Conservation (phyloP, 1,139 yeast genomes). For the Arxiozyma heterogenica region DNA sequence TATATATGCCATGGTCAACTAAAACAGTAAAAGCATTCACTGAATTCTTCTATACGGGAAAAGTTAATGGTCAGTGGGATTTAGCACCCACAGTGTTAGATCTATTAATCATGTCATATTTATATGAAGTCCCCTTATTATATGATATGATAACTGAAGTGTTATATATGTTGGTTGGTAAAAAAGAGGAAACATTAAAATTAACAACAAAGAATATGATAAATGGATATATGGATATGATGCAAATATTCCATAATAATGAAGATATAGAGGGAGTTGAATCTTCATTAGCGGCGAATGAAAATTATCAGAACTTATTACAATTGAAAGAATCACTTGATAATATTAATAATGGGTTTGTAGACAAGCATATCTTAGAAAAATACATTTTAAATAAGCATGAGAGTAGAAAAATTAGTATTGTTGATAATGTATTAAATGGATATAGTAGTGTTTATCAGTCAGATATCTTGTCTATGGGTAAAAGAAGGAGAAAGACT, state of each 20-base stretch:
- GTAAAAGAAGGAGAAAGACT: not conserved
- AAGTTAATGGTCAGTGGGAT: slow-evolving; percentile 64
- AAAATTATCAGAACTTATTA: slow-evolving; percentile 17
- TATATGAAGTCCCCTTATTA: slow-evolving; percentile 56
- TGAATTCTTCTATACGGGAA: slow-evolving; percentile 70
- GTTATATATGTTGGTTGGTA: slow-evolving; percentile 57
- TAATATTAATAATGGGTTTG: slow-evolving; percentile 52
- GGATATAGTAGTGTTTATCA: not conserved
- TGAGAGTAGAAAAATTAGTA: slow-evolving; percentile 2
- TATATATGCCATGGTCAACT: slow-evolving; percentile 60
- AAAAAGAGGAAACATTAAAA: slow-evolving; percentile 48
- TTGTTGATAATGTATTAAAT: slow-evolving; percentile 3
- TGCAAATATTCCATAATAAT: slow-evolving; percentile 17
- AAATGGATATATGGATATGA: slow-evolving; percentile 15
- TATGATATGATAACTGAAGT: slow-evolving; percentile 62
- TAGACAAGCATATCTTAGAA: slow-evolving; percentile 48
- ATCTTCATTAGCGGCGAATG: slow-evolving; percentile 31
- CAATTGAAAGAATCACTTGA: slow-evolving; percentile 26
- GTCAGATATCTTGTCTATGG: not conserved
- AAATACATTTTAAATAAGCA: slow-evolving; percentile 24
- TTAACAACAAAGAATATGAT: slow-evolving; percentile 30
- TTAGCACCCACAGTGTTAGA: slow-evolving; percentile 60
- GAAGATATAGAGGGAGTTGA: slow-evolving; percentile 29
- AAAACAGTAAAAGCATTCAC: slow-evolving; percentile 54
- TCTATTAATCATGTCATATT: slow-evolving; percentile 50